Evolutionary conservation across 1,139 yeast species (phyloP).

Genomic region (Nakaseomyces delphensis): DNA sequence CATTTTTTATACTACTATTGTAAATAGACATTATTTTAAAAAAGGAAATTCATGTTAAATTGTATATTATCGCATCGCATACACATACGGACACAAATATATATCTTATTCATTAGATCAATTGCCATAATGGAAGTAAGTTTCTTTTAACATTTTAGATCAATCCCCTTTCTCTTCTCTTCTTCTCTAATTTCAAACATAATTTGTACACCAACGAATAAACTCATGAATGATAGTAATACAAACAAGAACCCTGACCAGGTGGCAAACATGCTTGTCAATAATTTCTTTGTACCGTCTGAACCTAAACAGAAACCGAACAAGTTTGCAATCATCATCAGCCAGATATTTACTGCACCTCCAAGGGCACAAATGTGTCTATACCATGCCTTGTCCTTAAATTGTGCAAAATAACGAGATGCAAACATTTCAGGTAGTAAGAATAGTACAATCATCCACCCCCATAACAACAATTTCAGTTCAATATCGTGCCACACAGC

Average conservation of each 20-base stretch:
- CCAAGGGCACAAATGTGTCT: conserved; percentile 80
- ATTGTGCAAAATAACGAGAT: conserved; percentile 38
- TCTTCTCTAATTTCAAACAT: conserved; percentile 90
- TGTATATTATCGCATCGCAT: too few species aligned
- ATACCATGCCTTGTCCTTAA: conserved; percentile 52
- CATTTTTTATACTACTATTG: too few species aligned
- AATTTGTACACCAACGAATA: conserved; percentile 80
- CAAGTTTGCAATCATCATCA: conserved; percentile 96
- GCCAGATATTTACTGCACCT: conserved; percentile 84
- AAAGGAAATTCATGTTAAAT: too few species aligned
- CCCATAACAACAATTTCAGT: conserved; percentile 80
- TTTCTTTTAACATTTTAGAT: conserved; percentile 55
- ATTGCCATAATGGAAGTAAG: too few species aligned
- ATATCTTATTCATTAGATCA: too few species aligned
- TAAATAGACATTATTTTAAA: too few species aligned
- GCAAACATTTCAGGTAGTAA: conserved; percentile 79
- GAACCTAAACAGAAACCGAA: conserved; percentile 91
- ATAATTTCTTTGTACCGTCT: conserved; percentile 65
- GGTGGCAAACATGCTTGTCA: conserved; percentile 66
- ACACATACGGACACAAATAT: too few species aligned
- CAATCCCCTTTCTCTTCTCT: conserved; percentile 76
- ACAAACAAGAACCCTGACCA: conserved; percentile 59
- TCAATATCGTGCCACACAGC: conserved; percentile 99
- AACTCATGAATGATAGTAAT: conserved; percentile 50
- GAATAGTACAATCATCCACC: conserved; percentile 85